Evolutionary conservation across 2,329 filamentous ascomycete species (phyloP), one percentile per base, ranked within the genome.

Genomic region (Penicillium sp.): DNA sequence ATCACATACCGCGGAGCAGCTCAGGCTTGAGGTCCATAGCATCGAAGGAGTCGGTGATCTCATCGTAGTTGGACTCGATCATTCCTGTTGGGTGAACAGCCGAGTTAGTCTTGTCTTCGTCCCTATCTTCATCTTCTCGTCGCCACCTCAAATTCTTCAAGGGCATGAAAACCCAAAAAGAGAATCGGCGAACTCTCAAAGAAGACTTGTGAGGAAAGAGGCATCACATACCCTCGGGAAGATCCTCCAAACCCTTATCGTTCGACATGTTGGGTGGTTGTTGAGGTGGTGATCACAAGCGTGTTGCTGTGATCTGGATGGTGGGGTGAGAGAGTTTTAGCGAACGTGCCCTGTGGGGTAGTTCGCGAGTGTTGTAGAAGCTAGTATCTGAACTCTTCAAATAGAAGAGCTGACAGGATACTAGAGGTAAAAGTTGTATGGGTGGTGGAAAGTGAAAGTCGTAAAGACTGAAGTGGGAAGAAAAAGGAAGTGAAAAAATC

Each of bases 11-110:
- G 82, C 95, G 92, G 77, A 99, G 91, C 75, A 99, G 90, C 85
- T 99, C 95, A 66, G 91, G 77, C 87, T 96, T 96, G 75, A 99
- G 87, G 82, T 88, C 89, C 95, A 99, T 99, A 73, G 93, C 86
- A 82, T 99, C 95, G 83, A 99, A 99, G 62, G 92, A 96, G 83
- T 99, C 96, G 81, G 95, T 93, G 75, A 93, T 93, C 87, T 98
- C 93, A 86, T 99, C 95, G 84, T 98, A 99, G 91, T 99, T 99
- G 78, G 93, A 96, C 87, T 99, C 96, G 86, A 99, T 99, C 84
- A 96, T 92, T 82, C 89, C 93, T 96, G 78, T 73, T 53, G 11
- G 21, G 31, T 49, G 57, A 59, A 65, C 48, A 62, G 53, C 4
- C 4, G 11, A 55, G 47, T 67, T 59, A 63, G 59, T 52, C 39